Conservation (phyloP, 2,329 filamentous ascomycete genomes). For the Botrytis aclada region DNA sequence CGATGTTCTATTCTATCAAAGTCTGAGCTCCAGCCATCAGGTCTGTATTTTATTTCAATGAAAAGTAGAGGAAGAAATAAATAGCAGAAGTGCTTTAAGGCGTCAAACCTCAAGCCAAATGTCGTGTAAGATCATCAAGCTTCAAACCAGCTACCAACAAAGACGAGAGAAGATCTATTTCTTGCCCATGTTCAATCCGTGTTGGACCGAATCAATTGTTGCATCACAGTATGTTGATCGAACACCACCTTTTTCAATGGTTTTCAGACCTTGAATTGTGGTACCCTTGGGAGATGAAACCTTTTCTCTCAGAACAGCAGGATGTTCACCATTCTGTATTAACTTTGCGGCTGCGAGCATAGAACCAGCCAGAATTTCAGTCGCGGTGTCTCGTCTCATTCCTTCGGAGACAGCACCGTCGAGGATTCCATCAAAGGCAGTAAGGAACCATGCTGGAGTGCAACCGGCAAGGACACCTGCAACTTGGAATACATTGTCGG, state of each 20-base stretch:
- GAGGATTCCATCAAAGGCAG: slow-evolving; percentile 17
- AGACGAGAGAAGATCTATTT: neutral
- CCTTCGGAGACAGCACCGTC: slow-evolving; percentile 18
- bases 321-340: slow-evolving; percentile 19
- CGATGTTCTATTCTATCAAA: neutral
- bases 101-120: neutral
- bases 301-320: slow-evolving; percentile 18
- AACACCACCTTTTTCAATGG: slow-evolving; percentile 16
- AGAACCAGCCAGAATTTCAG: slow-evolving; percentile 16
- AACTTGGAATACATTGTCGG: slow-evolving; percentile 14
- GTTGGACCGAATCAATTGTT: slow-evolving; percentile 11
- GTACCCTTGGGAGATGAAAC: slow-evolving; percentile 17
- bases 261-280: slow-evolving; percentile 18
- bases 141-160: neutral
- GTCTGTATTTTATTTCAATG: neutral
- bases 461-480: slow-evolving; percentile 16
- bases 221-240: slow-evolving; percentile 18
- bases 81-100: neutral
- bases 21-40: neutral
- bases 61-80: neutral
- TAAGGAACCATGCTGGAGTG: slow-evolving; percentile 18
- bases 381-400: slow-evolving; percentile 12
- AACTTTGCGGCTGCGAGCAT: slow-evolving; percentile 18
- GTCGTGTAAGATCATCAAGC: neutral
- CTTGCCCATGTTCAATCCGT: slow-evolving; percentile 18